Evolutionary conservation across 768 basidiomycete species (phyloP).

Genomic region (Pleurotus djamor): DNA sequence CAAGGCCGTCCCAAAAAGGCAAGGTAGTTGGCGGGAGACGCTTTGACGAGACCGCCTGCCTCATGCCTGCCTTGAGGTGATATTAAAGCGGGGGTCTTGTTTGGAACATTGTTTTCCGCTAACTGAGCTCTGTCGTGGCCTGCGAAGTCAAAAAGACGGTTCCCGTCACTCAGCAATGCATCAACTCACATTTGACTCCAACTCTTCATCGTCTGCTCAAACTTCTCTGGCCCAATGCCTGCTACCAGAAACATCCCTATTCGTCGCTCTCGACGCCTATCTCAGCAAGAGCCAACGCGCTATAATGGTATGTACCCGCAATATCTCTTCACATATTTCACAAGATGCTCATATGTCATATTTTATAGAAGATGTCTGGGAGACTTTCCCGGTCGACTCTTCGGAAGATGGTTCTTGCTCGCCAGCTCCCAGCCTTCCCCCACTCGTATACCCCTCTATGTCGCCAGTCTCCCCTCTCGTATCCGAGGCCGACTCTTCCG

Average conservation of each 20-base stretch:
- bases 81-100: slow-evolving; percentile 10
- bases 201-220: background rate
- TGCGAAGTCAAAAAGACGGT: slow-evolving; percentile 4
- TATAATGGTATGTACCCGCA: slow-evolving; percentile 23
- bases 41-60: slow-evolving; percentile 5
- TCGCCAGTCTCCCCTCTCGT: slow-evolving; percentile 3
- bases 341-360: background rate
- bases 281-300: slow-evolving; percentile 30
- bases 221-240: slow-evolving; percentile 6
- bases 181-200: background rate
- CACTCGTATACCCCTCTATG: slow-evolving; percentile 2
- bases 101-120: slow-evolving; percentile 8
- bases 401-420: background rate
- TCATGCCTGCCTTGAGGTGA: slow-evolving; percentile 7
- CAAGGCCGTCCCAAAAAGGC: background rate
- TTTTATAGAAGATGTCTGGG: slow-evolving; percentile 1
- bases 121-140: slow-evolving; percentile 1
- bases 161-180: slow-evolving; percentile 1
- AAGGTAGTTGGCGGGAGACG: background rate
- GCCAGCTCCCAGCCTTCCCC: background rate
- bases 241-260: slow-evolving; percentile 12
- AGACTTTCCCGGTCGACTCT: background rate
- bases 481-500: background rate
- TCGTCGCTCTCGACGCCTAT: slow-evolving; percentile 44
- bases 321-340: background rate